Conservation (phyloP, 306 rosid species). For the Castanea mollissima region DNA sequence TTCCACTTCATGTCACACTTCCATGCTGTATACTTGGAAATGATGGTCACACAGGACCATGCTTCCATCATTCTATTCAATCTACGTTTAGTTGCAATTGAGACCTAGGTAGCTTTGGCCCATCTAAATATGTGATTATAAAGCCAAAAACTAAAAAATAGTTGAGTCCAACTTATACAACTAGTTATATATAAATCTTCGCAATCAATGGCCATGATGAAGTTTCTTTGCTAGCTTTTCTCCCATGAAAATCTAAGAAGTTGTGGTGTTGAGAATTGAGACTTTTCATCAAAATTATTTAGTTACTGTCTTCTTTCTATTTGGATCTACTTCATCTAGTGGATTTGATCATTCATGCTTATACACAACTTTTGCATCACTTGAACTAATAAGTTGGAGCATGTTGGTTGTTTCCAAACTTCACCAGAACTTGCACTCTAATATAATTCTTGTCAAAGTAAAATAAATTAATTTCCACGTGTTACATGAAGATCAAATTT, state of each 20-base stretch:
- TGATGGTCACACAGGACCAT: constrained; percentile 26
- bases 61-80: constrained; percentile 45
- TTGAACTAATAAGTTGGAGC: neutral
- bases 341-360: neutral
- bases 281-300: neutral
- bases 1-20: constrained; percentile 15
- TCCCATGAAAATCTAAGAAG: neutral
- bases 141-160: constrained; percentile 6
- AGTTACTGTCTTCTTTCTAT: neutral
- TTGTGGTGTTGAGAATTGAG: neutral
- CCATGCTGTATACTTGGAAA: constrained; percentile 15
- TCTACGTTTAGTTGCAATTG: constrained; percentile 41
- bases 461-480: neutral
- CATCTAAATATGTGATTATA: constrained; percentile 18
- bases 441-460: neutral
- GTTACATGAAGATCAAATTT: neutral
- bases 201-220: constrained; percentile 4
- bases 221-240: neutral
- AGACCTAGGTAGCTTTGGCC: constrained; percentile 49
- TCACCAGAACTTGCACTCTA: neutral
- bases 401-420: neutral
- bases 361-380: neutral
- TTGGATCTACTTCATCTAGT: neutral
- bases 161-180: neutral
- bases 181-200: neutral